Percentiles rank a stretch among this genome's conserved stretches.
phyloP scores from a whole-genome alignment of 2,329 filamentous ascomycete species.

The Cucurbitaria berberidis region DNA sequence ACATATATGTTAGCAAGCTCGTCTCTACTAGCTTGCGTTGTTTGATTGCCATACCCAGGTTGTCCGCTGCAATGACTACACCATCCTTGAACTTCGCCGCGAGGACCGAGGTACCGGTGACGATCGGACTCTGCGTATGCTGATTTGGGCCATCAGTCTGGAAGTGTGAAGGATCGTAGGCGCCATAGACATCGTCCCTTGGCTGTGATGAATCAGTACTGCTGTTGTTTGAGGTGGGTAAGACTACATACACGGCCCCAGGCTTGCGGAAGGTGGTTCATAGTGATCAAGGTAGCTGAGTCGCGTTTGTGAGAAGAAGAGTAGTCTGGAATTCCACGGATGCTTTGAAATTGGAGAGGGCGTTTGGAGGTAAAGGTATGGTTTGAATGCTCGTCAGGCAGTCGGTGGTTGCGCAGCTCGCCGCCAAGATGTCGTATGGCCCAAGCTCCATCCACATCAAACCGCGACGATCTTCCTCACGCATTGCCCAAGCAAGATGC shows the following conservation, averaged over 20 bases:
- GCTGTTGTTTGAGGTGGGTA: slow-evolving; percentile 14
- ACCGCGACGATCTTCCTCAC: slow-evolving; percentile 2
- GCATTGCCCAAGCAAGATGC: slow-evolving; percentile 35
- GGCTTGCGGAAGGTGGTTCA: slow-evolving; percentile 70
- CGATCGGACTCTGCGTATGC: slow-evolving; percentile 89
- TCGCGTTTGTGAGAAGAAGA: not conserved
- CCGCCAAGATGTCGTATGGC: slow-evolving; percentile 22
- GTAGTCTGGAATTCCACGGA: not conserved
- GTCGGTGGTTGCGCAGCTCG: slow-evolving; percentile 33
- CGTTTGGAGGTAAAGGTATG: slow-evolving; percentile 28
- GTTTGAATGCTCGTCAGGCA: slow-evolving; percentile 35
- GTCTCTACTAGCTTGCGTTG: not conserved
- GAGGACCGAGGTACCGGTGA: slow-evolving; percentile 95
- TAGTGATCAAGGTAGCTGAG: slow-evolving; percentile 42
- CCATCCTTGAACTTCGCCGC: slow-evolving; percentile 96
- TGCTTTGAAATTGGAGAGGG: slow-evolving; percentile 10
- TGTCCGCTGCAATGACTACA: slow-evolving; percentile 96
- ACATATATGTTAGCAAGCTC: slow-evolving; percentile 10
- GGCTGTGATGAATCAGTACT: slow-evolving; percentile 65
- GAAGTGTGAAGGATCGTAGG: slow-evolving; percentile 88
- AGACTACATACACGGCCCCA: slow-evolving; percentile 66
- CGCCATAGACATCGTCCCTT: slow-evolving; percentile 94
- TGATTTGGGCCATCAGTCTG: slow-evolving; percentile 70
- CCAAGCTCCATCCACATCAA: slow-evolving; percentile 36
- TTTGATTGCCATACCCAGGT: slow-evolving; percentile 70